Base-by-base conservation (phyloP, 176 grass and related monocot species). In the Avena insularis region DNA sequence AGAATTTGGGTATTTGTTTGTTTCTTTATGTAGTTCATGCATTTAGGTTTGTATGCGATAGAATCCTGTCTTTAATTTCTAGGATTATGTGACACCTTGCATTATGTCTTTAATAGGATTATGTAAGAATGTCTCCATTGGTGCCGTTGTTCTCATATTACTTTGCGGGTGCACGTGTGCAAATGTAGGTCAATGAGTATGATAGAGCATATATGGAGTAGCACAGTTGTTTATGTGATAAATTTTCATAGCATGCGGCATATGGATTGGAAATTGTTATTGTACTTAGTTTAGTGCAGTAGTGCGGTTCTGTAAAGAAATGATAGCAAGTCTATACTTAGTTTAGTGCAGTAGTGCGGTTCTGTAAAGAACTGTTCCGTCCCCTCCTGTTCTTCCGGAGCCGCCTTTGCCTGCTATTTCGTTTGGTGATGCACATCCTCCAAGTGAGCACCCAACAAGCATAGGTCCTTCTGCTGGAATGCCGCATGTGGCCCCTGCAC, bases 341-440 rank as follows among this genome's bases (percentile, higher is more conserved):
- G n/a, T n/a, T n/a, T n/a, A n/a, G n/a, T n/a, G n/a, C n/a, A n/a
- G n/a, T n/a, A n/a, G n/a, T n/a, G n/a, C n/a, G n/a, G n/a, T n/a
- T n/a, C n/a, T n/a, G n/a, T n/a, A n/a, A n/a, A n/a, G n/a, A n/a
- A n/a, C 86, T 71, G 64, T 57, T 72, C 62, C 53, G 45, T 23
- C 77, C 90, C 90, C 36, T 78, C 78, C n/a, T 47, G 46, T 70
- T 83, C 20, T 53, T 67, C 50, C 87, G 25, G 27, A 83, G 8
- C 47, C 91, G 4, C 84, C 91, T 38, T 76, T 87, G 80, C 80
- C 91, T 29, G 6, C 69, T 15, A 74, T 92, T 84, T 87, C 80
- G 12, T 89, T 89, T 80, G 80, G 79, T 84, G 84, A 86, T 70
- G 75, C 84, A 81, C 91, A 87, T 61, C 91, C 87, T 84, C 91